Percentiles rank a stretch among this genome's conserved stretches.
These are phyloP conservation scores for Aspergillus jensenii DNA, from an alignment of 2,329 filamentous ascomycete species.

Conservation along the genomic window DNA sequence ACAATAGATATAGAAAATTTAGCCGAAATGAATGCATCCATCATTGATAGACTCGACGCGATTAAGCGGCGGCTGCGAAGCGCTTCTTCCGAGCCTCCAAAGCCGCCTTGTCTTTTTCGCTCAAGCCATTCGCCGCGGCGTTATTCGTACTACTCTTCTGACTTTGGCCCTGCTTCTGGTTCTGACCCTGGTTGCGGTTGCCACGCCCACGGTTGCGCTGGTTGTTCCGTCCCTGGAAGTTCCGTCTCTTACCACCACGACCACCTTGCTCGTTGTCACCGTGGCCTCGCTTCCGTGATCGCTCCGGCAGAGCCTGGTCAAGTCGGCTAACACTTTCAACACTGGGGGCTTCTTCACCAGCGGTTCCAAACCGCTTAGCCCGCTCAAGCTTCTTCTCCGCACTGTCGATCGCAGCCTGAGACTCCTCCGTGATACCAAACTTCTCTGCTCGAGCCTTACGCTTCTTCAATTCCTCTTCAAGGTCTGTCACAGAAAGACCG, in stretches of 20 bases:
- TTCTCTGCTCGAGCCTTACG: conserved; percentile 51
- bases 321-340: conserved; percentile 39
- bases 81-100: conserved; percentile 51
- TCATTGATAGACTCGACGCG: background rate
- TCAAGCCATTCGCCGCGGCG: conserved; percentile 23
- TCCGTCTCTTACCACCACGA: conserved; percentile 44
- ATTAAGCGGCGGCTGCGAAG: conserved; percentile 38
- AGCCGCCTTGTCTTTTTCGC: conserved; percentile 44
- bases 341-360: conserved; percentile 13
- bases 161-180: conserved; percentile 14
- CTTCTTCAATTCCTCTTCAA: conserved; percentile 49
- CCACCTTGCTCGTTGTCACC: conserved; percentile 36
- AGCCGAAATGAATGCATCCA: background rate
- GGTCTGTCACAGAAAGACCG: conserved; percentile 43
- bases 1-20: conserved; percentile 4
- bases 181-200: conserved; percentile 20
- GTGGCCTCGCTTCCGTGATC: conserved; percentile 41
- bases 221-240: conserved; percentile 35
- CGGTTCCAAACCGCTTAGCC: conserved; percentile 48
- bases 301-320: conserved; percentile 47
- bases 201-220: conserved; percentile 24
- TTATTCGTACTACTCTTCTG: conserved; percentile 20
- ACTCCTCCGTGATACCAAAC: conserved; percentile 47
- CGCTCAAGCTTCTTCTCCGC: conserved; percentile 46
- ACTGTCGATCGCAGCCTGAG: conserved; percentile 39